These are phyloP conservation scores for Nemania abortiva DNA, from an alignment of 2,329 filamentous ascomycete species.

Conservation along the genomic window DNA sequence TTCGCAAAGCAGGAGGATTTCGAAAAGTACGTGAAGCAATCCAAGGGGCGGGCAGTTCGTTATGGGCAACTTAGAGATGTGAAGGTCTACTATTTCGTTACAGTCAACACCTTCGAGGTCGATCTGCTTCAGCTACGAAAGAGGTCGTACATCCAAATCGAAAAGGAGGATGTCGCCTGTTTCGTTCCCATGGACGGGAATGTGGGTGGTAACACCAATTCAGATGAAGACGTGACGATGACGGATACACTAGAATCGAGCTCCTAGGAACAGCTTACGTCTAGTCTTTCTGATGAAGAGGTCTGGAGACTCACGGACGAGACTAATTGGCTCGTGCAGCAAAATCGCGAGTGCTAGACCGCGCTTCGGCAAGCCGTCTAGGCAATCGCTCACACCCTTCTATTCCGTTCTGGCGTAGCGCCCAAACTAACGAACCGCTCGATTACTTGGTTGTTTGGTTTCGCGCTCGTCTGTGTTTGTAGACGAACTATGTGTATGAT, in stretches of 20 bases:
- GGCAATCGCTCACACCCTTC: neutral
- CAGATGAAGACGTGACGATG: conserved; percentile 9
- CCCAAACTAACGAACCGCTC: neutral
- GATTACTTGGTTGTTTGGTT: neutral
- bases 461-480: neutral
- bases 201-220: neutral
- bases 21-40: conserved; percentile 55
- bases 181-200: conserved; percentile 24
- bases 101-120: conserved; percentile 56
- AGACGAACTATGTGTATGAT: neutral
- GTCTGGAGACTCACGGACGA: conserved; percentile 49
- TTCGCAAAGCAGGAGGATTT: conserved; percentile 51
- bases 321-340: conserved; percentile 45
- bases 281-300: conserved; percentile 42
- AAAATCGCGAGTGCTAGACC: conserved; percentile 35
- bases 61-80: conserved; percentile 56
- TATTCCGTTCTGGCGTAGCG: conserved; percentile 17
- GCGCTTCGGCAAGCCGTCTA: neutral
- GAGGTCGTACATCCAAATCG: conserved; percentile 14
- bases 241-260: neutral
- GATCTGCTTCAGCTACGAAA: conserved; percentile 52
- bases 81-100: conserved; percentile 56
- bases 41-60: conserved; percentile 55
- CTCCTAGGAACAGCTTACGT: conserved; percentile 33
- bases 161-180: neutral